Evolutionary conservation across 805 yeast species (phyloP).

Genomic region (Diddensiella santjacobensis): DNA sequence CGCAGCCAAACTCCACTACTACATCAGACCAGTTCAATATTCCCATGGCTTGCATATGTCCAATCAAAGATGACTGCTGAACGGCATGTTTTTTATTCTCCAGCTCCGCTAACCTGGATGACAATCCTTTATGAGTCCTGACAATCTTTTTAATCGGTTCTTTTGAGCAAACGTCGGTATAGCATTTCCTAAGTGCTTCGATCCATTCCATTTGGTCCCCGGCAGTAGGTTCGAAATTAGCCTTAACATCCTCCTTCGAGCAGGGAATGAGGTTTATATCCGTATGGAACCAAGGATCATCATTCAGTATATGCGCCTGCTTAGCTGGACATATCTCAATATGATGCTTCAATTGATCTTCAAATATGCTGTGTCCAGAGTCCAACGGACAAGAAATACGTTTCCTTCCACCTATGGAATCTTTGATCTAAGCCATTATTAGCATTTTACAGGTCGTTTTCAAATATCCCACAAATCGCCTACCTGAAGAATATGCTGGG

Average conservation of each 20-base stretch:
- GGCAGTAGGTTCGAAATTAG: background rate
- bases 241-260: background rate
- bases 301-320: constrained; percentile 29
- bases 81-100: constrained; percentile 68
- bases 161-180: constrained; percentile 7
- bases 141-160: constrained; percentile 16
- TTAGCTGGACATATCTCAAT: constrained; percentile 50
- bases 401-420: constrained; percentile 30
- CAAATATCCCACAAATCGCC: too few species aligned
- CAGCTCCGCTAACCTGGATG: constrained; percentile 46
- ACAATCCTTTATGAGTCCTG: constrained; percentile 35
- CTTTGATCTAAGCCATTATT: too few species aligned
- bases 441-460: too few species aligned
- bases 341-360: constrained; percentile 52
- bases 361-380: constrained; percentile 70
- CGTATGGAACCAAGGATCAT: constrained; percentile 45
- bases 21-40: constrained; percentile 36
- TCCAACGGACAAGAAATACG: constrained; percentile 77
- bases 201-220: constrained; percentile 32
- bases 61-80: constrained; percentile 79
- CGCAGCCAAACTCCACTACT: constrained; percentile 84
- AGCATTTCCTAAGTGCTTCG: constrained; percentile 21
- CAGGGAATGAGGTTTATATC: constrained; percentile 43
- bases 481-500: constrained; percentile 49
- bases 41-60: constrained; percentile 47